phyloP scores from a whole-genome alignment of 2,329 filamentous ascomycete species.

The Fusarium beomiforme region DNA sequence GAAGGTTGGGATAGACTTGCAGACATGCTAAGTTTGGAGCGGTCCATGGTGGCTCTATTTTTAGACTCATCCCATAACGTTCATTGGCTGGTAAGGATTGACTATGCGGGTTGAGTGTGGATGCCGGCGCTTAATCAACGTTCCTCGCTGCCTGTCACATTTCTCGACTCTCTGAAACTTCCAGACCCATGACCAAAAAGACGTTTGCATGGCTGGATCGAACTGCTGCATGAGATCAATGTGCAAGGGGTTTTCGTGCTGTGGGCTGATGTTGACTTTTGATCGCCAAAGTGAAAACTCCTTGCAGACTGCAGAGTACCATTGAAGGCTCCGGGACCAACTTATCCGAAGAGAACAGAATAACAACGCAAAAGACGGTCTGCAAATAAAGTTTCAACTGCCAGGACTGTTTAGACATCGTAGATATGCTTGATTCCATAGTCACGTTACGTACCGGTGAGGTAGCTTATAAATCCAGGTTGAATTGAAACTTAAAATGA shows the following conservation, averaged over 20 bases:
- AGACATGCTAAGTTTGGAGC: constrained; percentile 2
- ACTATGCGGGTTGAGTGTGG: constrained; percentile 40
- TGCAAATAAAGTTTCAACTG: background rate
- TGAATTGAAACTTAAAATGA: background rate
- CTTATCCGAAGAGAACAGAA: background rate
- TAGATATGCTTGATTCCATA: background rate
- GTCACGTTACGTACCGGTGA: background rate
- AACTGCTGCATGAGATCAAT: constrained; percentile 31
- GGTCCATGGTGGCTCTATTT: constrained; percentile 37
- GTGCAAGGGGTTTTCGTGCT: constrained; percentile 18
- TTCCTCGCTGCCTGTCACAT: constrained; percentile 34
- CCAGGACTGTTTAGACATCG: background rate
- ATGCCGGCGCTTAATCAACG: constrained; percentile 42
- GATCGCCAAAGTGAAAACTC: background rate
- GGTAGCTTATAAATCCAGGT: background rate
- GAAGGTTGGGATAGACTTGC: constrained; percentile 31
- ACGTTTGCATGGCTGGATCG: constrained; percentile 28
- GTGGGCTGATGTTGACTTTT: constrained; percentile 29
- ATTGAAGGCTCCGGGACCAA: background rate
- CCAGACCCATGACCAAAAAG: constrained; percentile 26
- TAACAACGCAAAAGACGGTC: constrained; percentile 30
- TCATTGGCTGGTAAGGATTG: constrained; percentile 30
- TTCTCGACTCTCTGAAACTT: constrained; percentile 6
- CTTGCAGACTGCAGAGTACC: background rate
- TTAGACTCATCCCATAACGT: constrained; percentile 30